Evolutionary conservation across 352 stramenopile species (phyloP).

Genomic region (Phytophthora aleatoria): DNA sequence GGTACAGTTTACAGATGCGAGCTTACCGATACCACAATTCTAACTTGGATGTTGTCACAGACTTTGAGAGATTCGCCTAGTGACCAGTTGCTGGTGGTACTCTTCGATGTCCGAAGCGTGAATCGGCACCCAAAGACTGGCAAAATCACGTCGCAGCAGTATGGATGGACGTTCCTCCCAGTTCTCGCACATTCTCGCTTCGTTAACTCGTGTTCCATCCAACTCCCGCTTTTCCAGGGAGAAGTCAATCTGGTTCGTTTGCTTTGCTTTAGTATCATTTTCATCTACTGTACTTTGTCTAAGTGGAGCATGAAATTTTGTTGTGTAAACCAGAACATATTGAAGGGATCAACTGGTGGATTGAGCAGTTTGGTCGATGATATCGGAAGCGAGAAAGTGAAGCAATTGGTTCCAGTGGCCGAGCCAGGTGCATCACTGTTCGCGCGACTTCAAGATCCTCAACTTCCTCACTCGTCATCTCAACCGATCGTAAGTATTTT

Average conservation of each 20-base stretch:
- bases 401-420: constrained; percentile 34
- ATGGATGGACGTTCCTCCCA: constrained; percentile 71
- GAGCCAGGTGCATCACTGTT: constrained; percentile 59
- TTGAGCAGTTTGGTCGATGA: constrained; percentile 43
- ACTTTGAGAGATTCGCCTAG: constrained; percentile 45
- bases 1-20: constrained; percentile 25
- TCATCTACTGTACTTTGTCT: neutral
- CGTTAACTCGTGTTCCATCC: constrained; percentile 45
- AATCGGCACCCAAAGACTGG: constrained; percentile 52
- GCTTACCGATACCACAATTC: neutral
- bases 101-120: constrained; percentile 67
- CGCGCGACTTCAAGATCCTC: constrained; percentile 67
- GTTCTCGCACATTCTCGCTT: constrained; percentile 44
- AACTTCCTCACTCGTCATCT: constrained; percentile 41
- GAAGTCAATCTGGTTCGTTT: constrained; percentile 61
- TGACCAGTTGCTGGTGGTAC: constrained; percentile 36
- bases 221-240: constrained; percentile 69
- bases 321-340: constrained; percentile 29
- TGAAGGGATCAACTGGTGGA: constrained; percentile 31
- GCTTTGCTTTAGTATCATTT: neutral
- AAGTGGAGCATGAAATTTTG: neutral
- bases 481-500: constrained; percentile 47
- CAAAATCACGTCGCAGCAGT: constrained; percentile 44
- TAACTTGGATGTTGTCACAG: constrained; percentile 33
- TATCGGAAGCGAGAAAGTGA: constrained; percentile 54